These are phyloP conservation scores for Fusarium buxicola DNA, from an alignment of 2,329 filamentous ascomycete genomes.

Conservation along the genomic window DNA sequence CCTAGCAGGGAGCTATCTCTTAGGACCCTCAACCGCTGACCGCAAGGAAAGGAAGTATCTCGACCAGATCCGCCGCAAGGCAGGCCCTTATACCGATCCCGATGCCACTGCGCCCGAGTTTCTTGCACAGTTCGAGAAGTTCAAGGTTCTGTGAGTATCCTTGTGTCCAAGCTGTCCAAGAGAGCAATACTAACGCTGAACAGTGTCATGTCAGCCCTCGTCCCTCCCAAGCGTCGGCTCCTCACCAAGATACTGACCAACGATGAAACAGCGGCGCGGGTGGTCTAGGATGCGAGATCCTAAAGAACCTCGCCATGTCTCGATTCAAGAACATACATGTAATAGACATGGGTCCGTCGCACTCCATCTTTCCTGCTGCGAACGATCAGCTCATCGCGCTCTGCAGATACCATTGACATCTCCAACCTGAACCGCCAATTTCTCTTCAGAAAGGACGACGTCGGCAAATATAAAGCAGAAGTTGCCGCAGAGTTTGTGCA, in stretches of 20 bases:
- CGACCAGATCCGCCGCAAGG: constrained; percentile 79
- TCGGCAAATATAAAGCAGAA: constrained; percentile 93
- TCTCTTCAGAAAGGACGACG: constrained; percentile 90
- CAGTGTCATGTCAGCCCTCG: constrained; percentile 63
- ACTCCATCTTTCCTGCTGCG: neutral
- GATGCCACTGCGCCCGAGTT: constrained; percentile 64
- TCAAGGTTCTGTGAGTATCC: constrained; percentile 77
- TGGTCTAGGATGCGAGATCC: constrained; percentile 93
- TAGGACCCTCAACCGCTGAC: constrained; percentile 14
- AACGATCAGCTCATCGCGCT: constrained; percentile 22
- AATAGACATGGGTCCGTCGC: constrained; percentile 90
- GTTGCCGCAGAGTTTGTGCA: constrained; percentile 93
- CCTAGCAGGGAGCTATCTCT: constrained; percentile 29
- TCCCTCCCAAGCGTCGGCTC: constrained; percentile 15
- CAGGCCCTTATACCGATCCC: constrained; percentile 84
- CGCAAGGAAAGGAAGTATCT: constrained; percentile 76
- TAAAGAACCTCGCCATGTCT: constrained; percentile 95
- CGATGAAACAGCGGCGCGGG: constrained; percentile 79
- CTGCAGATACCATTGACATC: constrained; percentile 92
- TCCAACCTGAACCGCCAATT: constrained; percentile 98
- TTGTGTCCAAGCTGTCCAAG: neutral
- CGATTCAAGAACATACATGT: constrained; percentile 98
- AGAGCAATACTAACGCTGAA: constrained; percentile 25
- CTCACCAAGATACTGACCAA: constrained; percentile 29
- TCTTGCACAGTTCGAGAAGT: constrained; percentile 69